A percentile compares a stretch with the other conserved stretches of the same genome.
Conservation (phyloP, 1,284 basidiomycete genomes). For the Papiliotrema nemorosa region DNA sequence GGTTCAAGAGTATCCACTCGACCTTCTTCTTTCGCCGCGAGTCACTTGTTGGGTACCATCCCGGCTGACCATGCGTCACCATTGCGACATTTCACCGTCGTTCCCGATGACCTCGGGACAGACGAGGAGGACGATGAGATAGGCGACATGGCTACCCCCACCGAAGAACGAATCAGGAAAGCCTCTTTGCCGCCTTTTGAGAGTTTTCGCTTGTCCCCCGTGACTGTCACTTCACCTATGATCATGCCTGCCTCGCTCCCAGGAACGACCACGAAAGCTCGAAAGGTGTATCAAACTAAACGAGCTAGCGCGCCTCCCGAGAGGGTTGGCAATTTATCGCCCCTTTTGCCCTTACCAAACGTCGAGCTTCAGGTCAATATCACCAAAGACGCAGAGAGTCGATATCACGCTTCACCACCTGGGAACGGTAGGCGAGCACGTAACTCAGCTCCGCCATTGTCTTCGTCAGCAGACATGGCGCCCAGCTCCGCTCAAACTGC, state of each 20-base stretch:
- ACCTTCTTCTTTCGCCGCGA: slow-evolving; percentile 1
- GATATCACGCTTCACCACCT: too few species aligned
- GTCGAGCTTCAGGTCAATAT: not conserved
- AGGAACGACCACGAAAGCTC: too few species aligned
- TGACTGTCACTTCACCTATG: too few species aligned
- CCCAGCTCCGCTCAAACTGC: too few species aligned
- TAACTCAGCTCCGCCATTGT: too few species aligned
- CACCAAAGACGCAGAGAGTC: too few species aligned
- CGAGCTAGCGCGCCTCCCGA: not conserved
- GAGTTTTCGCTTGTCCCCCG: not conserved
- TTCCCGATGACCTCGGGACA: not conserved
- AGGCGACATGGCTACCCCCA: not conserved
- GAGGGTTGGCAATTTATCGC: too few species aligned
- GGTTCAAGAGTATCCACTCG: not conserved
- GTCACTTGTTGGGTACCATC: not conserved
- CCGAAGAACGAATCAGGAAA: too few species aligned
- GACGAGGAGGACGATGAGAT: not conserved
- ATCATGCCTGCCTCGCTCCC: too few species aligned
- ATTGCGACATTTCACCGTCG: not conserved
- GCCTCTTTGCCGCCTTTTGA: not conserved
- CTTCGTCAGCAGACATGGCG: too few species aligned
- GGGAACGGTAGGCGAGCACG: too few species aligned
- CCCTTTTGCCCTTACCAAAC: too few species aligned
- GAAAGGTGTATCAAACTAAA: not conserved
- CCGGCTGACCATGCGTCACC: not conserved